Evolutionary conservation across 768 basidiomycete species (phyloP).

Genomic region (Pholiota microspora): DNA sequence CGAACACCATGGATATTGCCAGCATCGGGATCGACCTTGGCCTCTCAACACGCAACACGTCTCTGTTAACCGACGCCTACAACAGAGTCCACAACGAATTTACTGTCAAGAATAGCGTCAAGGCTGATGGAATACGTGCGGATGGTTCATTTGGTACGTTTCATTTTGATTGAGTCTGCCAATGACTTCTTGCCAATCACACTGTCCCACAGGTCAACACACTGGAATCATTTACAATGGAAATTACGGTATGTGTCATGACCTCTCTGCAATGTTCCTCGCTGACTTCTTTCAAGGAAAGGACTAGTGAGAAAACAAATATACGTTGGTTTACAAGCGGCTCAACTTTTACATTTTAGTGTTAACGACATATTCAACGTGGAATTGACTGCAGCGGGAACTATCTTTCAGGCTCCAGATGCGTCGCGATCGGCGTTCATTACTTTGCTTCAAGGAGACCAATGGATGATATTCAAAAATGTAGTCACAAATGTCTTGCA

Average conservation of each 20-base stretch:
- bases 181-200: not conserved
- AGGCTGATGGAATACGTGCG: conserved; percentile 56
- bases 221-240: conserved; percentile 62
- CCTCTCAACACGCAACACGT: conserved; percentile 35
- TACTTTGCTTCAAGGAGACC: conserved; percentile 50
- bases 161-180: not conserved
- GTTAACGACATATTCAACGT: conserved; percentile 58
- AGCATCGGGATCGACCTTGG: conserved; percentile 54
- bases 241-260: conserved; percentile 51
- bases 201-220: conserved; percentile 42
- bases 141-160: conserved; percentile 45
- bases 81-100: conserved; percentile 48
- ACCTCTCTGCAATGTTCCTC: not conserved
- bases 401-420: conserved; percentile 45
- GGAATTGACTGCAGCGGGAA: conserved; percentile 59
- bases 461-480: conserved; percentile 73
- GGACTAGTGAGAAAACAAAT: conserved; percentile 30
- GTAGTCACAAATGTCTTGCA: conserved; percentile 50
- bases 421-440: conserved; percentile 45
- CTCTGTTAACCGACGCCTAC: conserved; percentile 47
- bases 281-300: conserved; percentile 28
- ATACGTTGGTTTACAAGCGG: not conserved
- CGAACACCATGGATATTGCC: conserved; percentile 62
- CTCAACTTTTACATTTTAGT: conserved; percentile 26
- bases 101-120: conserved; percentile 38